Percentiles rank a stretch among this genome's conserved stretches.
Conservation (phyloP, 495 filamentous ascomycete species). For the Terfezia boudieri region DNA sequence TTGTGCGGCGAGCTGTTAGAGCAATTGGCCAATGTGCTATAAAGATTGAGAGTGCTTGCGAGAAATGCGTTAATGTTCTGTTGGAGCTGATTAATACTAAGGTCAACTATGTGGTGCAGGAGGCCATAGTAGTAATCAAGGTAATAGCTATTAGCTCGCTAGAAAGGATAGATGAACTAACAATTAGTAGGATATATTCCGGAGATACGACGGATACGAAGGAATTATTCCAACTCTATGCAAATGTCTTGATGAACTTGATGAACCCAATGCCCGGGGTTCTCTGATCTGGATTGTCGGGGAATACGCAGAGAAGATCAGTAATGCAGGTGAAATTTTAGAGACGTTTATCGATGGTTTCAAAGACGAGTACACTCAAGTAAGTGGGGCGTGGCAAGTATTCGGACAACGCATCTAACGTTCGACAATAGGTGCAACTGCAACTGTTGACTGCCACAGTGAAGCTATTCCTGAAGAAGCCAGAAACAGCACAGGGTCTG, state of each 20-base stretch:
- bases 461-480: constrained; percentile 91
- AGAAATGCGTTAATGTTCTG: constrained; percentile 85
- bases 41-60: constrained; percentile 84
- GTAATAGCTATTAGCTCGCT: not conserved
- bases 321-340: constrained; percentile 80
- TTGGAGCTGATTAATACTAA: constrained; percentile 89
- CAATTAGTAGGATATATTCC: constrained; percentile 50
- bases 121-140: constrained; percentile 93
- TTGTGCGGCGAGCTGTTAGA: constrained; percentile 77
- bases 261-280: constrained; percentile 79
- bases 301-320: constrained; percentile 97
- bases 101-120: constrained; percentile 97
- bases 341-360: constrained; percentile 74
- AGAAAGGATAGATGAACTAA: no score
- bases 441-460: constrained; percentile 93
- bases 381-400: constrained; percentile 18
- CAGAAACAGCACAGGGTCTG: constrained; percentile 62
- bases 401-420: not conserved
- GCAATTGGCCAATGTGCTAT: constrained; percentile 96
- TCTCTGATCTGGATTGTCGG: constrained; percentile 97
- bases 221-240: constrained; percentile 92
- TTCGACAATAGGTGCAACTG: constrained; percentile 45
- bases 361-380: constrained; percentile 76
- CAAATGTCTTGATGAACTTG: constrained; percentile 88
- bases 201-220: constrained; percentile 94